Evolutionary conservation across 352 stramenopile species (phyloP), one percentile per base, ranked within the genome.

Genomic region (Phytopythium cucurbitacearum): DNA sequence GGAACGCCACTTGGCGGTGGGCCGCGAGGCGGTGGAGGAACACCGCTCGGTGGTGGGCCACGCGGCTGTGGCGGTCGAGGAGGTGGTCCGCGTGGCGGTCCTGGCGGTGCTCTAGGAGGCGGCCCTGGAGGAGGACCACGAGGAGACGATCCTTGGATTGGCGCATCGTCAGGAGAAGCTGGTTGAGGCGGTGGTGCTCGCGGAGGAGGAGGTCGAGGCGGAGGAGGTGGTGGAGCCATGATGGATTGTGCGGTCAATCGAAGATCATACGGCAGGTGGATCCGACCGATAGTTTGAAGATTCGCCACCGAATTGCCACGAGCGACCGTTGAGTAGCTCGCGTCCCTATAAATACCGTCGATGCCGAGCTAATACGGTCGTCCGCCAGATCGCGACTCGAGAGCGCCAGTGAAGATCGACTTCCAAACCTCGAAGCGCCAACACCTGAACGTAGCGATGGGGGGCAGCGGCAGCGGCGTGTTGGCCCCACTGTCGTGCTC

Each of bases 151-250:
- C 11, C 46, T 51, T 45, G 38, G 6, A 43, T 7, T 32, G 3
- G 54, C 39, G 44, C 7, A 35, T 16, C 40, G 40, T 4, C 48
- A 15, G 15, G 44, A 28, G 21, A 28, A 28, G 21, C 21, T 28
- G 21, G 21, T 39, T 46, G 36, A 16, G 60, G 48, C 7, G 53
- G 53, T n/a, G 53, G 53, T 1, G 46, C 51, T 7, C 43, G 35
- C n/a, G 64, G 64, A 32, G 53, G 54, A 37, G 56, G 46, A 9
- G 16, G 44, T 13, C 43, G 53, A n/a, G 43, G 33, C 37, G 38
- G 39, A 2, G 40, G 40, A 8, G 48, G 21, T 21, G 48, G 46
- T 9, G 60, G 64, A 11, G 59, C 12, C 64, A 73, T 73, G 1
- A 28, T 28, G 21, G 21, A 28, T 28, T 28, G 21, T 28, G 21